Evolutionary conservation across 2,329 filamentous ascomycete genomes (phyloP).

Genomic region (Epichloe baconii): DNA sequence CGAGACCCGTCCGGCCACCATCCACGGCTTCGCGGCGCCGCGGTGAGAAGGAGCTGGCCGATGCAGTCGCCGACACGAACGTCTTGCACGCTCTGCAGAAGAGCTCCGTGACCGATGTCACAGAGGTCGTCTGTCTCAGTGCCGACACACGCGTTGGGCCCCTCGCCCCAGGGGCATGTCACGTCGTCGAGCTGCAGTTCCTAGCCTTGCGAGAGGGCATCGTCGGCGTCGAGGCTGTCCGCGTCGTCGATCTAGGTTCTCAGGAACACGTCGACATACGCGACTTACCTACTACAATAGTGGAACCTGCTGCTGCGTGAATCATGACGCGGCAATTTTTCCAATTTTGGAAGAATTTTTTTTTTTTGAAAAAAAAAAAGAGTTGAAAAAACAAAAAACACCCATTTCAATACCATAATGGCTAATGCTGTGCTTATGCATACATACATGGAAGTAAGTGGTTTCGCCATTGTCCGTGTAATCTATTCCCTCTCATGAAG

Average conservation of each 20-base stretch:
- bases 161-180: constrained; percentile 57
- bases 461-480: background rate
- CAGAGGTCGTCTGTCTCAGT: constrained; percentile 61
- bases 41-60: constrained; percentile 35
- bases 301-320: constrained; percentile 22
- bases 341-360: background rate
- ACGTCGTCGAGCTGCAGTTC: constrained; percentile 61
- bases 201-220: constrained; percentile 54
- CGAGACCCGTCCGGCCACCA: constrained; percentile 37
- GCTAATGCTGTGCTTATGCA: background rate
- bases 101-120: constrained; percentile 46
- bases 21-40: constrained; percentile 30
- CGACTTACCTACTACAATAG: constrained; percentile 58
- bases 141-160: constrained; percentile 64
- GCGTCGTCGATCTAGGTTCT: constrained; percentile 59
- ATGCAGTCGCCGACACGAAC: constrained; percentile 59
- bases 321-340: background rate
- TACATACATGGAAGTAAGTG: background rate
- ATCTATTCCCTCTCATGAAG: background rate
- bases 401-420: background rate
- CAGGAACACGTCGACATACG: constrained; percentile 68
- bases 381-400: too few relatives aligned
- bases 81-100: constrained; percentile 59
- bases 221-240: constrained; percentile 56
- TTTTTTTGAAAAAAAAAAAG: background rate